These are phyloP conservation scores for Mrakia hoshinonis DNA, from an alignment of 768 basidiomycete species.

Conservation along the genomic window DNA sequence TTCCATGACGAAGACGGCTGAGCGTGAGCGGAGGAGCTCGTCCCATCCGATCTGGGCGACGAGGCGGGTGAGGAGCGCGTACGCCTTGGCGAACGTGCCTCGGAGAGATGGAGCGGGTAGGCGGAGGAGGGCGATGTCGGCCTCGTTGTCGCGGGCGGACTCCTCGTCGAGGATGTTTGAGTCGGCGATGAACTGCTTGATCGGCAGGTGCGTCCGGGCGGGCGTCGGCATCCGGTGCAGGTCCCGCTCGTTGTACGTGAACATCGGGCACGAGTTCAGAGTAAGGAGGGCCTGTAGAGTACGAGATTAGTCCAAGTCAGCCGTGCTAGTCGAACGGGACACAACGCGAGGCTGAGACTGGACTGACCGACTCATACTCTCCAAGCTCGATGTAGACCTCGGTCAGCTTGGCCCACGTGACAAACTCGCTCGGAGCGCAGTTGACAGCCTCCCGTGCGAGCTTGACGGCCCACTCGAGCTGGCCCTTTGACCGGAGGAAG, in stretches of 20 bases:
- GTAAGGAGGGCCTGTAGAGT: constrained; percentile 62
- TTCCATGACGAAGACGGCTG: constrained; percentile 96
- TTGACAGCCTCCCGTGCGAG: constrained; percentile 92
- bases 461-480: constrained; percentile 78
- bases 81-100: constrained; percentile 93
- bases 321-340: no score
- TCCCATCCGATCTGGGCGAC: constrained; percentile 98
- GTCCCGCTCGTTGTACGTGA: constrained; percentile 95
- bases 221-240: constrained; percentile 75
- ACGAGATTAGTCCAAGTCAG: no score
- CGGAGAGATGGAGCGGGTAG: constrained; percentile 87
- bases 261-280: constrained; percentile 99
- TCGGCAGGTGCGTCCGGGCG: constrained; percentile 72
- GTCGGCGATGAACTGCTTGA: constrained; percentile 74
- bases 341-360: neutral
- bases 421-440: constrained; percentile 95
- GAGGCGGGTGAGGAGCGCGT: constrained; percentile 76
- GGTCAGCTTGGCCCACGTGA: constrained; percentile 97
- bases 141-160: constrained; percentile 68
- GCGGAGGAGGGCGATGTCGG: constrained; percentile 87
- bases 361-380: constrained; percentile 61
- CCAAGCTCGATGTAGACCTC: constrained; percentile 86
- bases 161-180: constrained; percentile 71
- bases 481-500: constrained; percentile 78
- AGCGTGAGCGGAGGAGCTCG: constrained; percentile 89